Percentiles rank a stretch among this genome's conserved stretches.
These are phyloP conservation scores for Hypoxylon trugodes DNA, from an alignment of 495 filamentous ascomycete species.

Conservation along the genomic window DNA sequence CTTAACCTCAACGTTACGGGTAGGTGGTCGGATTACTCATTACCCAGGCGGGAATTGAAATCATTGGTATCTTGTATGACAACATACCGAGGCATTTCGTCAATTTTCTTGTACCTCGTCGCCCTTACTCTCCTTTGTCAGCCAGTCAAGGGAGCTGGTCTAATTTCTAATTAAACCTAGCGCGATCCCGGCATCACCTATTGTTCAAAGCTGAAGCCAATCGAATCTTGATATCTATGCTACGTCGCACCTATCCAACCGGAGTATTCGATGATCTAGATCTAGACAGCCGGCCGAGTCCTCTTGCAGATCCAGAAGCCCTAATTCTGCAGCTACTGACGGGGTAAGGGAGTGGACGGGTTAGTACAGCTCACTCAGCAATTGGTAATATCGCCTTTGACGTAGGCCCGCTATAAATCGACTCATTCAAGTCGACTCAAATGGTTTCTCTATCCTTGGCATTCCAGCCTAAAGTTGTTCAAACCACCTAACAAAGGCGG, in stretches of 20 bases:
- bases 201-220: neutral
- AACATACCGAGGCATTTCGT: conserved; percentile 2
- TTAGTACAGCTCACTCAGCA: neutral
- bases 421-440: neutral
- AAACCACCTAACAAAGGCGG: neutral
- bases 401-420: neutral
- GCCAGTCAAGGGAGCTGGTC: neutral
- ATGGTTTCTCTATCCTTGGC: neutral
- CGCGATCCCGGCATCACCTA: neutral
- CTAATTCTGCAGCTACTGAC: neutral
- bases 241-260: conserved; percentile 3
- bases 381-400: neutral
- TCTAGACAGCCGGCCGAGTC: neutral
- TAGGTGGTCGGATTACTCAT: neutral
- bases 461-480: neutral
- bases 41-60: too few relatives aligned
- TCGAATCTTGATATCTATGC: conserved; percentile 1
- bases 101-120: neutral
- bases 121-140: conserved; percentile 13
- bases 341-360: neutral
- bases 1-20: neutral
- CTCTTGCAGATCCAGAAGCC: neutral
- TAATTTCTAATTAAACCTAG: conserved; percentile 19
- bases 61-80: conserved; percentile 7
- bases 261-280: conserved; percentile 5